A percentile compares a stretch with the other conserved stretches of the same genome.
Conservation (phyloP, 2,329 filamentous ascomycete species). For the Aspergillus spinulosporus region DNA sequence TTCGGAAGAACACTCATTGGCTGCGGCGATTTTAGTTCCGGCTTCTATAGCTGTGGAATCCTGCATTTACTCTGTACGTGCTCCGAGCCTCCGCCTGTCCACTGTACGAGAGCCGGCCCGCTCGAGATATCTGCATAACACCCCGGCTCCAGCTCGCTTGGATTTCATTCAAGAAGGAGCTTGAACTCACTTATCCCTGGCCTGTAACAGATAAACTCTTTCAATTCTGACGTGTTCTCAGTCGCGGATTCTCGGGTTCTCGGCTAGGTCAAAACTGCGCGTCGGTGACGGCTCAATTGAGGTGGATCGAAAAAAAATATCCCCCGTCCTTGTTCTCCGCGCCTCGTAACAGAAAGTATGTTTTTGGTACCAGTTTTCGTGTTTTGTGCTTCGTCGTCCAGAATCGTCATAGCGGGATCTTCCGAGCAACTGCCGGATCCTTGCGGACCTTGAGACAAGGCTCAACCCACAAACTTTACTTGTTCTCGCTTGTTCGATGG, state of each 20-base stretch:
- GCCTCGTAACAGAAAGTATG: background rate
- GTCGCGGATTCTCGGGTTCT: background rate
- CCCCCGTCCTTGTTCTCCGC: background rate
- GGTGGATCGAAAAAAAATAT: background rate
- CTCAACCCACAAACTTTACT: background rate
- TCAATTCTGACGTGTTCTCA: background rate
- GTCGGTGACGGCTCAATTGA: background rate
- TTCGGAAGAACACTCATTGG: background rate
- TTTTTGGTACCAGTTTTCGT: background rate
- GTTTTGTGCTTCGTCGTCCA: background rate
- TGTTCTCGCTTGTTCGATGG: background rate
- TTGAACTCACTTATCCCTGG: background rate
- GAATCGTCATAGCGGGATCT: background rate
- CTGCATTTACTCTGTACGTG: background rate
- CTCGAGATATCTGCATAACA: background rate
- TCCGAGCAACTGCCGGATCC: background rate
- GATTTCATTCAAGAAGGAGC: background rate
- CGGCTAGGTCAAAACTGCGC: background rate
- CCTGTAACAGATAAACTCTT: background rate
- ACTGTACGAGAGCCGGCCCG: background rate
- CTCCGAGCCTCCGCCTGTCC: background rate
- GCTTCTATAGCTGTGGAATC: background rate
- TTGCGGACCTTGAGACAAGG: background rate
- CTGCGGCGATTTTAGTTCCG: background rate
- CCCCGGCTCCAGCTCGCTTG: background rate